Evolutionary conservation across 1,139 yeast genomes (phyloP).

Genomic region (Blastobotrys proliferans): DNA sequence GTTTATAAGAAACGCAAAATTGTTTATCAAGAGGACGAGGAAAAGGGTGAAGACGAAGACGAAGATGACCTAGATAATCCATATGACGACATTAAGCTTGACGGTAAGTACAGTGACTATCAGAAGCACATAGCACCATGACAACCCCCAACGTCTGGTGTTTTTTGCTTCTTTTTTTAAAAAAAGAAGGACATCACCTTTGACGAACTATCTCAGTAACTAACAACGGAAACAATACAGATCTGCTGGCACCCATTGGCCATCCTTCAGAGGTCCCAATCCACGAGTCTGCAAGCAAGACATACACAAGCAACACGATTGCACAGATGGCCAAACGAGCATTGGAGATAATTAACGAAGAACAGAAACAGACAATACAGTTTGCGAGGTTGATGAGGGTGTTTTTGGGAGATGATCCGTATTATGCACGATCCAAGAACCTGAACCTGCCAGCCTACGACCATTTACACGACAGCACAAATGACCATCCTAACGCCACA

Average conservation of each 20-base stretch:
- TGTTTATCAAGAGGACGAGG: slow-evolving; percentile 17
- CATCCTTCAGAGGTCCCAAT: slow-evolving; percentile 76
- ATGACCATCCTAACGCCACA: slow-evolving; percentile 11
- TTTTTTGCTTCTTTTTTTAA: too few species aligned
- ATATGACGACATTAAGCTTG: slow-evolving; percentile 42
- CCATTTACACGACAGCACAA: slow-evolving; percentile 43
- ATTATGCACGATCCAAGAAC: slow-evolving; percentile 56
- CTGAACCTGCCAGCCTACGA: slow-evolving; percentile 67
- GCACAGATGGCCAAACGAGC: slow-evolving; percentile 63
- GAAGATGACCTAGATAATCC: slow-evolving; percentile 37
- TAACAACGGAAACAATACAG: too few species aligned
- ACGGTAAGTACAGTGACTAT: slow-evolving; percentile 25
- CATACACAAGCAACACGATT: slow-evolving; percentile 53
- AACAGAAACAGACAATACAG: slow-evolving; percentile 69
- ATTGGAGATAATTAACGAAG: slow-evolving; percentile 71
- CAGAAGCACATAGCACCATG: background rate
- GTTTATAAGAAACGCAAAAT: slow-evolving; percentile 29
- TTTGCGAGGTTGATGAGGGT: slow-evolving; percentile 69
- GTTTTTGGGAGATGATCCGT: slow-evolving; percentile 83
- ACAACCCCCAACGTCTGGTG: background rate
- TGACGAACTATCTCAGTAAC: background rate
- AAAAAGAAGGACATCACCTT: too few species aligned
- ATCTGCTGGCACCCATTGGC: slow-evolving; percentile 68
- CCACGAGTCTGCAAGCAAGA: slow-evolving; percentile 64
- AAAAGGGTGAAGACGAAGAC: slow-evolving; percentile 12